Evolutionary conservation across 208 protist genomes (phyloP), one percentile per base, ranked within the genome.

Genomic region (Leishmania gerbilli): DNA sequence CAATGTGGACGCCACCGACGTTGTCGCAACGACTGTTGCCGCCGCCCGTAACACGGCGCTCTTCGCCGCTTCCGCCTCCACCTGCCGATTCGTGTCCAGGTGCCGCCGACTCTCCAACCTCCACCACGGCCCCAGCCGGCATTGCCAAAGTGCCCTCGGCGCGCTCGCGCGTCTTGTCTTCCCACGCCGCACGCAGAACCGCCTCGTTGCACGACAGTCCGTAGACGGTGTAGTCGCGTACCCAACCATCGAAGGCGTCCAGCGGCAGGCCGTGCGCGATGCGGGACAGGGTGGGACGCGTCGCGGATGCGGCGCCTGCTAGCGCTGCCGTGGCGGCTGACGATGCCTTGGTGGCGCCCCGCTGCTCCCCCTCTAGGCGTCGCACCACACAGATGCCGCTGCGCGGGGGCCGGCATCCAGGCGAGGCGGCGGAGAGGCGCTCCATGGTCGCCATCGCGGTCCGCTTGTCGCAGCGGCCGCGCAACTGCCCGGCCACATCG

Each of bases 161-260:
- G 27, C 82, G 74, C 74, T 86, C 82, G 6, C 77, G 47, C 49
- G 79, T 34, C 78, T 90, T 90, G 47, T 84, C 79, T 40, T 64
- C 71, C 87, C 87, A 90, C 45, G 79, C 79, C 3, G 40, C 65
- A 34, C 55, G 68, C 47, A 91, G 76, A 64, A 85, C 80, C 27
- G 72, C 51, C 34, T 68, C 84, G 69, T 88, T 90, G 65, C 79
- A 81, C 19, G 69, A 72, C 68, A 88, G 55, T 7, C 79, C 81
- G 40, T 81, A 74, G n/a, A 53, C 68, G 34, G 88, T 89, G 83
- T 91, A 88, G 77, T 91, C 88, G 17, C 88, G 85, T 62, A 89
- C 88, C 65, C 80, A 84, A 0, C 85, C 85, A 24, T 82, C 74
- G 62, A 91, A 84, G 56, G 71, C 37, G 58, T 21, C 11, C 45